These are phyloP conservation scores for Pseudocercospora fijiensis DNA, from an alignment of 2,329 filamentous ascomycete species.

Conservation along the genomic window DNA sequence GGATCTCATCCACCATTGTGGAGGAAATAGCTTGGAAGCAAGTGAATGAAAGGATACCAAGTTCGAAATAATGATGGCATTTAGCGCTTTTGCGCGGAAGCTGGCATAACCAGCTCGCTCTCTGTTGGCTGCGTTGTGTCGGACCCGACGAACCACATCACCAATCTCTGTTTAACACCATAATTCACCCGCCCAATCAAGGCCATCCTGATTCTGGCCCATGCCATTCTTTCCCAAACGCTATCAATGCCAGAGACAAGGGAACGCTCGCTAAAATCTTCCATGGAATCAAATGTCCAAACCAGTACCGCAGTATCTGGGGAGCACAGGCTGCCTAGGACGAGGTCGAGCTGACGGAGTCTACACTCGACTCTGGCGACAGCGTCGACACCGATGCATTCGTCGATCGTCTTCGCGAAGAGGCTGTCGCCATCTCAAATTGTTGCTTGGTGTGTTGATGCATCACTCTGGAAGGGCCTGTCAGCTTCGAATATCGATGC, in stretches of 20 bases:
- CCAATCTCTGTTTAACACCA: neutral
- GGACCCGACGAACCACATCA: neutral
- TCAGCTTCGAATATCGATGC: slow-evolving; percentile 11
- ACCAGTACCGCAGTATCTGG: too few relatives aligned
- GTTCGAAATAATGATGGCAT: neutral
- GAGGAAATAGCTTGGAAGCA: neutral
- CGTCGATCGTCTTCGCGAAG: slow-evolving; percentile 44
- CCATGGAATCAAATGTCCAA: neutral
- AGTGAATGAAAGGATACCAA: neutral
- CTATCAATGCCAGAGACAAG: neutral
- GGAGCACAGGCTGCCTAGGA: slow-evolving; percentile 17
- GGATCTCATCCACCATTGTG: too few relatives aligned
- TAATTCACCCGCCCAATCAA: neutral
- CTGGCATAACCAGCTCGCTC: neutral
- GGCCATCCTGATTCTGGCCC: neutral
- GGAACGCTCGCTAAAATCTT: neutral
- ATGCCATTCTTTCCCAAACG: neutral
- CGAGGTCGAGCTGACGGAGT: slow-evolving; percentile 32
- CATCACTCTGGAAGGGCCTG: slow-evolving; percentile 44
- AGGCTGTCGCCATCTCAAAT: slow-evolving; percentile 47
- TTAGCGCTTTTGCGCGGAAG: neutral
- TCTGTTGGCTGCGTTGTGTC: neutral
- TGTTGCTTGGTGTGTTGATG: slow-evolving; percentile 53
- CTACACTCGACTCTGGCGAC: slow-evolving; percentile 28
- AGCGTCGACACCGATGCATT: slow-evolving; percentile 27